These are phyloP conservation scores for Alternaria sp. DNA, from an alignment of 2,329 filamentous ascomycete species.

Conservation along the genomic window DNA sequence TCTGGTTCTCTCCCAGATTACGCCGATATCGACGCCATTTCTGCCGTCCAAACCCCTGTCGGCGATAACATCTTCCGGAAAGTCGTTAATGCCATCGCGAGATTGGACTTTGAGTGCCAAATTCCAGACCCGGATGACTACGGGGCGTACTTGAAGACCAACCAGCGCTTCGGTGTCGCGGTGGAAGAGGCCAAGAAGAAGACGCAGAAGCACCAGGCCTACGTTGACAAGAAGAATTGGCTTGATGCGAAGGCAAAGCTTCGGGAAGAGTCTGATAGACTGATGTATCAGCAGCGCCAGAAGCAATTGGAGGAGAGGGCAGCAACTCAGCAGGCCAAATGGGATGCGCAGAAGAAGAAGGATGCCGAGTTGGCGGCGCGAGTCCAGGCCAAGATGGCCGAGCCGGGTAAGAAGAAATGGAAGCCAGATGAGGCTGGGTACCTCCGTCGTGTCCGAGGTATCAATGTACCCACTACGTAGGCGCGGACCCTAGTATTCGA, in stretches of 20 bases:
- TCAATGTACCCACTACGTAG: constrained; percentile 2
- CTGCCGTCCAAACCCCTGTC: not conserved
- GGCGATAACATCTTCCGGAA: constrained; percentile 1
- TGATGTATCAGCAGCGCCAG: not conserved
- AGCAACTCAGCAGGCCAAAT: not conserved
- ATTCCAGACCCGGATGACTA: not conserved
- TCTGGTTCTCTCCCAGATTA: not conserved
- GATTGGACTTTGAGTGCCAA: not conserved
- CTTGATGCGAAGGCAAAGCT: not conserved
- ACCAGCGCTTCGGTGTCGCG: constrained; percentile 1
- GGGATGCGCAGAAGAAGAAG: not conserved
- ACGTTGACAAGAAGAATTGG: not conserved
- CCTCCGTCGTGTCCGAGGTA: constrained; percentile 1
- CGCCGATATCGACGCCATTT: not conserved
- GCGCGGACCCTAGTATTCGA: not conserved
- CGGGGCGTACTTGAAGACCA: not conserved
- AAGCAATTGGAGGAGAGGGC: not conserved
- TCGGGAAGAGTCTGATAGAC: not conserved
- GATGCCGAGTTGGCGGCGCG: not conserved
- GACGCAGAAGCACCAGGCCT: not conserved
- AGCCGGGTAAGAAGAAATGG: constrained; percentile 4
- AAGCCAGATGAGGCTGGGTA: not conserved
- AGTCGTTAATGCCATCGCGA: not conserved
- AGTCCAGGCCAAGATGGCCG: not conserved
- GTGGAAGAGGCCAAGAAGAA: not conserved